Base-by-base conservation (phyloP, 1,139 yeast species). In the Hansenula sp. region DNA sequence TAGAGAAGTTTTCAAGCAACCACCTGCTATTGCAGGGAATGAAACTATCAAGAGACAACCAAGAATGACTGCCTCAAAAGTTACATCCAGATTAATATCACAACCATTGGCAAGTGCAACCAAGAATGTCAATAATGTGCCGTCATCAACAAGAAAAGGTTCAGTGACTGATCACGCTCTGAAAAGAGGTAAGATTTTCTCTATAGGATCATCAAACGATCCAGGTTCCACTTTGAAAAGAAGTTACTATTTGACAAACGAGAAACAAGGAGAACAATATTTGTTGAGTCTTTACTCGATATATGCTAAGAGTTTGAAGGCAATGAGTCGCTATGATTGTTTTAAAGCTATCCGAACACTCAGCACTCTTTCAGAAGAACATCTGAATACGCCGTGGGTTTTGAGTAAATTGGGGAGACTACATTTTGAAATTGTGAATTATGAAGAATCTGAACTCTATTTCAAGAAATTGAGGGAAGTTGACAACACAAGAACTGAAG, bases 351-450 rank as follows among this genome's bases (percentile, higher is more conserved):
- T 89, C 10, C 65, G 92, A 42, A 67, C 77, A 3, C 67, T 92
- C 33, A 79, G 79, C 41, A 65, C 77, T 7, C 69, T 88, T 17
- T 79, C 92, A 0, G 79, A 74, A 9, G 56, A 67, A 19, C 95
- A 87, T 51, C 69, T 74, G 40, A 71, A 78, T 32, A 82, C 96
- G 14, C 95, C 97, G 0, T 89, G 95, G 89, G 95, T 89, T 9
- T 69, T 87, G 39, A 76, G 90, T 31, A 82, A 82, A 53, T 62
- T 85, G 25, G 98, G 96, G 0, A 69, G 89, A 47, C 66, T 88
- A 38, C 88, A 88, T 60, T 90, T 84, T 62, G 98, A 92, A 59
- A 79, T 85, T 51, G 94, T 86, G 20, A 85, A 89, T 57, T 92
- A 92, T 61, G 80, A 79, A 44, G 85, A 83, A 59, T 77, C 95